Conservation (phyloP, 148 eudicot genomes). For the Rhododendron simsii region DNA sequence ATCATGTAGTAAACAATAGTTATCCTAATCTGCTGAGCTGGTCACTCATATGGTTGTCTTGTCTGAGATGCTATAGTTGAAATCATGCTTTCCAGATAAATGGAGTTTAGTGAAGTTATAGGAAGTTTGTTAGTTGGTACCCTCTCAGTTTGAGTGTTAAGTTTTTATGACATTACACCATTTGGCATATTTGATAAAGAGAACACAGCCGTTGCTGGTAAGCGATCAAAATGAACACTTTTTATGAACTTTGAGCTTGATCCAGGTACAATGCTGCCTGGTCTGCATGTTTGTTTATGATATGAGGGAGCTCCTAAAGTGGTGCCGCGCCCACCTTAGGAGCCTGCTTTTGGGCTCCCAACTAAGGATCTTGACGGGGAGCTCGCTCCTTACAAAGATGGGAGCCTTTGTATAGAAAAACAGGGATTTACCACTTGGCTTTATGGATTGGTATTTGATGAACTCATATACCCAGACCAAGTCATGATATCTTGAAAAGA, state of each 20-base stretch:
- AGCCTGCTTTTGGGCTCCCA: too few relatives aligned
- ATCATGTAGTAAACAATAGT: background rate
- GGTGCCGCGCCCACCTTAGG: too few relatives aligned
- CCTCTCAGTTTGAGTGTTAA: background rate
- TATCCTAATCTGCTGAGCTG: background rate
- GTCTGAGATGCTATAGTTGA: background rate
- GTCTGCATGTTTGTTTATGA: background rate
- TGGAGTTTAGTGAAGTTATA: background rate
- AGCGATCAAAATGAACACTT: background rate
- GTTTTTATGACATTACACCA: background rate
- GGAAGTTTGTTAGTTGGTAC: background rate
- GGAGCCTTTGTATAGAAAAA: too few relatives aligned
- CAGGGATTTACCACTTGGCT: too few relatives aligned
- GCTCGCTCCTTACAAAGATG: too few relatives aligned
- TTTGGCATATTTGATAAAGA: background rate
- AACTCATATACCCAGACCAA: too few relatives aligned
- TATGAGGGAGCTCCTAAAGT: background rate
- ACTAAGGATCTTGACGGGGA: too few relatives aligned
- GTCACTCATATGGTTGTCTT: background rate
- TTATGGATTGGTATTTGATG: too few relatives aligned
- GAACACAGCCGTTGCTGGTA: background rate
- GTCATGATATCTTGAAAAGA: too few relatives aligned
- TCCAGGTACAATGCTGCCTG: background rate
- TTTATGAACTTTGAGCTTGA: background rate
- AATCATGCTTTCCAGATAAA: background rate